phyloP scores from a whole-genome alignment of 2,329 filamentous ascomycete species.

The Fusarium chuoi region DNA sequence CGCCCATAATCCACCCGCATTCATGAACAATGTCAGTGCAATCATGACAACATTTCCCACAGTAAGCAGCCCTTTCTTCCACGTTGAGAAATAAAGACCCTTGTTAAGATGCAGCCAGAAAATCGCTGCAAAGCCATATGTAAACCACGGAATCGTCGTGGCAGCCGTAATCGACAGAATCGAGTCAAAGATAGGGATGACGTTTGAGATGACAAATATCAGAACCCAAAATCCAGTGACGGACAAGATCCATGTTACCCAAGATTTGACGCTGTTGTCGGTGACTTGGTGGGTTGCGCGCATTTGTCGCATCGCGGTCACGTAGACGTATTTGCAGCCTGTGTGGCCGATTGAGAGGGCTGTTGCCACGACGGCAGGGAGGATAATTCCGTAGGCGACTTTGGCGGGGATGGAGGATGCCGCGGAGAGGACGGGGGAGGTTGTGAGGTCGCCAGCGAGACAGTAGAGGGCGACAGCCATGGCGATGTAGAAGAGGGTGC shows the following conservation, averaged over 20 bases:
- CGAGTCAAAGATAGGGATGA: slow-evolving; percentile 45
- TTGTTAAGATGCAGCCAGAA: slow-evolving; percentile 43
- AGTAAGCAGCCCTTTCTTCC: slow-evolving; percentile 34
- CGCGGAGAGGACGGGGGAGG: slow-evolving; percentile 38
- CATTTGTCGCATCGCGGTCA: slow-evolving; percentile 30
- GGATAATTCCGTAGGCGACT: slow-evolving; percentile 42
- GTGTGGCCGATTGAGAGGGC: slow-evolving; percentile 42
- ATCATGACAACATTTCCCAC: slow-evolving; percentile 37
- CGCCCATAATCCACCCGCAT: slow-evolving; percentile 41
- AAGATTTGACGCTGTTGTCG: slow-evolving; percentile 38
- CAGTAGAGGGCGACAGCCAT: slow-evolving; percentile 42
- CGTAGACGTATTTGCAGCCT: slow-evolving; percentile 43
- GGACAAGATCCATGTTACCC: slow-evolving; percentile 41
- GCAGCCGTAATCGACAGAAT: slow-evolving; percentile 43
- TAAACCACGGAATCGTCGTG: slow-evolving; percentile 44
- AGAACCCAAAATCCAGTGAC: slow-evolving; percentile 40
- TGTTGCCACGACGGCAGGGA: slow-evolving; percentile 39
- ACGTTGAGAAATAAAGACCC: slow-evolving; percentile 23
- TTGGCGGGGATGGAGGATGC: slow-evolving; percentile 38
- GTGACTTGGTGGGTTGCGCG: slow-evolving; percentile 33
- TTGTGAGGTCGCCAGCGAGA: slow-evolving; percentile 36
- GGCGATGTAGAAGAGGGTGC: slow-evolving; percentile 39
- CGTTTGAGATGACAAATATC: slow-evolving; percentile 42
- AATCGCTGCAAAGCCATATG: slow-evolving; percentile 37
- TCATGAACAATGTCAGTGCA: slow-evolving; percentile 36